Evolutionary conservation across 2,329 filamentous ascomycete genomes (phyloP), one percentile per base, ranked within the genome.

Genomic region (Leptodontidium sp.): DNA sequence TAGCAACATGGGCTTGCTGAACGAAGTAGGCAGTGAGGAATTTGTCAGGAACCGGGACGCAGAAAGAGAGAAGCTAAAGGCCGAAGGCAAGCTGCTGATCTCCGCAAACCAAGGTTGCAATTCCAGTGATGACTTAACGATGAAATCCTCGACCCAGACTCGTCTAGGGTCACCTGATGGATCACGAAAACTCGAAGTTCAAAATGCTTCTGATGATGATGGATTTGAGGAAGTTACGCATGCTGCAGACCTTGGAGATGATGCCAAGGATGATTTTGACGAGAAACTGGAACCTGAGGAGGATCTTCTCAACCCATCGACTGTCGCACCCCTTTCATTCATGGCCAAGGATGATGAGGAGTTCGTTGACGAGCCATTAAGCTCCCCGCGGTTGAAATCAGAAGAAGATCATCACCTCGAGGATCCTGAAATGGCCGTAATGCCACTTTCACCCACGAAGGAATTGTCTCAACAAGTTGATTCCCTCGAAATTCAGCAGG

Each of bases 1-100:
- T 81, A 98, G 95, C 79, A 99, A 99, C 79, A 99, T 99, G 96
- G 94, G 93, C 6, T 84, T 99, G 45, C 83, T 99, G 73, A 99
- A 99, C 78, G 94, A 98, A 78, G 84, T 89, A 11, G 96, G 95
- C 40, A 94, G 94, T 12, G 94, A 99, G 78, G 90, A 93, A 72
- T 89, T 97, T 72, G 93, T 98, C 69, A 89, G 87, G 70, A 85
- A 88, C 52, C 88, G 96, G 69, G 94, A 99, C 77, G 82, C 85
- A 12, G 94, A 98, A 78, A 89, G 96, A 61, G 92, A 97, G 73
- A 88, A 89, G 49, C 82, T 98, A 52, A 91, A 93, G 74, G 85
- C 84, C 0, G 92, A 96, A 77, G 94, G 94, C 52, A 91, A 88
- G 73, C 87, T 97, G 64, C 79, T 81, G 38, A 80, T 77, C 26